A percentile compares a stretch with the other conserved stretches of the same genome.
phyloP scores from a whole-genome alignment of 2,329 filamentous ascomycete genomes.

The Elsinoe ampelina region DNA sequence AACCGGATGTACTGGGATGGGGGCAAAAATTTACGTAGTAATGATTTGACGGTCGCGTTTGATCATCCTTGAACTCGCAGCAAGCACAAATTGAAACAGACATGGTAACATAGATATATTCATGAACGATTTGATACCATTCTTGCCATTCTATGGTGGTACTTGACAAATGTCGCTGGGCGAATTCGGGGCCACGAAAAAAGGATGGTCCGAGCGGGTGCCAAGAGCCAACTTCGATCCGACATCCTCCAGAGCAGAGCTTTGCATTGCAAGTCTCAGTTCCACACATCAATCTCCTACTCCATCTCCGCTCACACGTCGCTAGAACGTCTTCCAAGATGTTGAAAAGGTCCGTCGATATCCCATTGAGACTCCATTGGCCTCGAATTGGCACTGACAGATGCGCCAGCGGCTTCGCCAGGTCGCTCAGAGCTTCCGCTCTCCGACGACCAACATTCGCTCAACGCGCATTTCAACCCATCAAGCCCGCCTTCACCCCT shows the following conservation, averaged over 20 bases:
- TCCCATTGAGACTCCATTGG: slow-evolving; percentile 16
- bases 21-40: slow-evolving; percentile 10
- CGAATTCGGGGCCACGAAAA: background rate
- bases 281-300: slow-evolving; percentile 12
- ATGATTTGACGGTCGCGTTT: slow-evolving; percentile 10
- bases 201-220: background rate
- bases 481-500: slow-evolving; percentile 49
- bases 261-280: slow-evolving; percentile 1
- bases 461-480: slow-evolving; percentile 48
- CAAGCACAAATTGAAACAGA: background rate
- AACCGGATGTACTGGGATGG: slow-evolving; percentile 1
- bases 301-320: slow-evolving; percentile 12
- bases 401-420: slow-evolving; percentile 53
- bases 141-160: too few relatives aligned
- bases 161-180: background rate
- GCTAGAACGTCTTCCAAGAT: slow-evolving; percentile 46
- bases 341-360: slow-evolving; percentile 65
- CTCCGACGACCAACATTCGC: slow-evolving; percentile 43
- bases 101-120: background rate
- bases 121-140: background rate
- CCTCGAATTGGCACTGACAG: slow-evolving; percentile 26
- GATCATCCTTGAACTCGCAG: slow-evolving; percentile 1
- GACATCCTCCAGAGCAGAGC: slow-evolving; percentile 12
- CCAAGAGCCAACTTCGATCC: background rate
- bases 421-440: slow-evolving; percentile 53